Percentiles rank a stretch among this genome's conserved stretches.
phyloP scores from a whole-genome alignment of 129 eudicot species.

The Pittosporum tobira region DNA sequence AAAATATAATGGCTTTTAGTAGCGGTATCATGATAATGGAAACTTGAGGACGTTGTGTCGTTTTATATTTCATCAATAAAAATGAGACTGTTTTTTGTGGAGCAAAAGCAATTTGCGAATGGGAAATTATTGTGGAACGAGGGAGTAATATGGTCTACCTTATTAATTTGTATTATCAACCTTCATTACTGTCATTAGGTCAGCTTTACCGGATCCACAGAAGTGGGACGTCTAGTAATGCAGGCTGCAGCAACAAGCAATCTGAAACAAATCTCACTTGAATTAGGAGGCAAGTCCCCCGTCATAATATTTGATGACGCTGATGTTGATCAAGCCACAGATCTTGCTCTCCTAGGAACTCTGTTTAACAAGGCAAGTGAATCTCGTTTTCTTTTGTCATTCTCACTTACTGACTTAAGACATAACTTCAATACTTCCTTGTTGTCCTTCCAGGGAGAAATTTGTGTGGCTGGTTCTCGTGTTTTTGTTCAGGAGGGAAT shows the following conservation, averaged over 20 bases:
- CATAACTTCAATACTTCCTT: not conserved
- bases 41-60: too few species aligned
- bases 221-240: constrained; percentile 70
- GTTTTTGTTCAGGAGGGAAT: constrained; percentile 85
- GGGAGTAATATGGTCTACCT: too few species aligned
- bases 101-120: too few species aligned
- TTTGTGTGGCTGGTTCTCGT: constrained; percentile 74
- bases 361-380: constrained; percentile 49
- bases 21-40: too few species aligned
- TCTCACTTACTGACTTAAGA: not conserved
- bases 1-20: too few species aligned
- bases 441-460: constrained; percentile 55
- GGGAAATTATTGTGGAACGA: too few species aligned
- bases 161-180: not conserved
- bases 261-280: constrained; percentile 76
- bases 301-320: constrained; percentile 73
- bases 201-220: constrained; percentile 77
- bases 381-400: not conserved
- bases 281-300: constrained; percentile 92
- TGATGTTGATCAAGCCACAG: constrained; percentile 50
- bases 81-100: too few species aligned
- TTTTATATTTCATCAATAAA: too few species aligned
- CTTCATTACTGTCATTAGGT: constrained; percentile 17
- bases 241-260: constrained; percentile 90
- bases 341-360: constrained; percentile 54